Percentiles rank a stretch among this genome's conserved stretches.
These are phyloP conservation scores for Penicillium sp. DNA, from an alignment of 2,329 filamentous ascomycete genomes.

Conservation along the genomic window DNA sequence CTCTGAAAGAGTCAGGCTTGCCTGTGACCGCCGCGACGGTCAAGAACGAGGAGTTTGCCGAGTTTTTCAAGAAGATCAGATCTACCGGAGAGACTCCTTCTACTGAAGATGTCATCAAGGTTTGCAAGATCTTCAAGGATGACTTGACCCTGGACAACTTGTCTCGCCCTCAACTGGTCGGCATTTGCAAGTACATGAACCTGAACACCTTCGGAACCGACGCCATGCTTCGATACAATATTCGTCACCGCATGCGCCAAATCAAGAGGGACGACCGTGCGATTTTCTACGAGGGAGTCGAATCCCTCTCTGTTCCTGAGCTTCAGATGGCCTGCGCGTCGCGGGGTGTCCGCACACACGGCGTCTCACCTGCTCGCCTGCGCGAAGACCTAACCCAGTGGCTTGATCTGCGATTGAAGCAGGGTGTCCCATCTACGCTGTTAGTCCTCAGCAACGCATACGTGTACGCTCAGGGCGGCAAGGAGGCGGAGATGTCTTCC, in stretches of 20 bases:
- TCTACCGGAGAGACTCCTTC: conserved; percentile 90
- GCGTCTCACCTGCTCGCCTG: conserved; percentile 84
- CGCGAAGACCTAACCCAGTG: conserved; percentile 90
- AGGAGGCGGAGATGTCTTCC: conserved; percentile 79
- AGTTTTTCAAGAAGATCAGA: conserved; percentile 96
- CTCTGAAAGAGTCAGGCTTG: conserved; percentile 88
- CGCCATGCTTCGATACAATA: conserved; percentile 95
- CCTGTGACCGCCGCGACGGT: conserved; percentile 83
- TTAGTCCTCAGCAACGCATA: conserved; percentile 96
- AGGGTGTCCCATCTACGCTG: conserved; percentile 94
- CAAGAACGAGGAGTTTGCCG: conserved; percentile 89
- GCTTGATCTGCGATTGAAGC: conserved; percentile 90
- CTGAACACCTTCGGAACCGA: conserved; percentile 96
- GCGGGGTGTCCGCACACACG: conserved; percentile 89
- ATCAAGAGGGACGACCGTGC: conserved; percentile 98
- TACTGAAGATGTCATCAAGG: conserved; percentile 91
- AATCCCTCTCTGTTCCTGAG: conserved; percentile 89
- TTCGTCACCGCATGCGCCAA: conserved; percentile 97
- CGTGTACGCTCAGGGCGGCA: conserved; percentile 80
- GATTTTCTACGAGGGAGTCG: conserved; percentile 91
- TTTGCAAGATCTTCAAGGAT: conserved; percentile 99
- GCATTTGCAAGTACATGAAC: conserved; percentile 98
- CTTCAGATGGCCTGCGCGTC: conserved; percentile 90
- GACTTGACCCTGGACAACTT: conserved; percentile 97
- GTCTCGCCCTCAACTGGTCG: conserved; percentile 91